Conservation (phyloP, 83 land plant species). For the Thuja plicata region DNA sequence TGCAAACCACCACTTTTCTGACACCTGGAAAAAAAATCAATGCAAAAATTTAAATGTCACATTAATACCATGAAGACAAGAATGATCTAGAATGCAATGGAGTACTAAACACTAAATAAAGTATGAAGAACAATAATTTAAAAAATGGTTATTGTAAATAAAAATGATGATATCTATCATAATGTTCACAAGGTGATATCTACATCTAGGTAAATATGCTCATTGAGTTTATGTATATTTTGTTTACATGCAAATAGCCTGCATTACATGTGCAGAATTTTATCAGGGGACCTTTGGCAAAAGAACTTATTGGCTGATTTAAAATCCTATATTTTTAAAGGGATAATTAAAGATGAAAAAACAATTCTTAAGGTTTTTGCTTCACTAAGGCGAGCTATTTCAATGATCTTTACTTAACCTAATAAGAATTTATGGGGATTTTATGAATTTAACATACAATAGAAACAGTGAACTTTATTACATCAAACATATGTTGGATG, state of each 20-base stretch:
- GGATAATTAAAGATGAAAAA: background rate
- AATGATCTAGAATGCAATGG: background rate
- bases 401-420: background rate
- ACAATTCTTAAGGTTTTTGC: background rate
- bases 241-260: background rate
- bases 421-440: background rate
- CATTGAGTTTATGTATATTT: background rate
- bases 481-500: background rate
- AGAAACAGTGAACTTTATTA: background rate
- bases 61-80: background rate
- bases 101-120: background rate
- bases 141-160: background rate
- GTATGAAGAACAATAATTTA: background rate
- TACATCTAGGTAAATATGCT: background rate
- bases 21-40: conserved; percentile 48
- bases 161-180: background rate
- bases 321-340: background rate
- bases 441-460: background rate
- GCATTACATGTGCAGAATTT: background rate
- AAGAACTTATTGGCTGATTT: background rate
- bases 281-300: background rate
- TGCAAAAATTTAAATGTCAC: background rate
- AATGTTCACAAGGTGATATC: background rate
- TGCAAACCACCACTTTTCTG: conserved; percentile 95
- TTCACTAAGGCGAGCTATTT: background rate